phyloP scores from a whole-genome alignment of 139 green algal species.

The Chlorella ohadii region DNA sequence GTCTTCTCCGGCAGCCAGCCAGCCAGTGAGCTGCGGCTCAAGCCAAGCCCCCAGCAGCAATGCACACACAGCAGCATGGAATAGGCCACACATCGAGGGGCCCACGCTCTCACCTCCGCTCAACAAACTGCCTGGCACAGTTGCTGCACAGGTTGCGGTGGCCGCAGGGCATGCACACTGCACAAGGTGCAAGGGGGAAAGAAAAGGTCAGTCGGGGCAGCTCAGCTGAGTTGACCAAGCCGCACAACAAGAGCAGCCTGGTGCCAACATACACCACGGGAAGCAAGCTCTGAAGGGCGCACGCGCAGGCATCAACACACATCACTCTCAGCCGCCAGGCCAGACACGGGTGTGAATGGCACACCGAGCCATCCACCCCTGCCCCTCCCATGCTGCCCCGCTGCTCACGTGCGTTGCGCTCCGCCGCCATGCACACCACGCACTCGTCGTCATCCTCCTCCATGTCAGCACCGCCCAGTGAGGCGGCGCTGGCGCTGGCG shows the following conservation, averaged over 20 bases:
- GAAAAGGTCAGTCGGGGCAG: not conserved
- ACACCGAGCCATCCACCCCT: not conserved
- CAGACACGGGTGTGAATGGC: too few species aligned
- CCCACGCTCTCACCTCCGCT: not conserved
- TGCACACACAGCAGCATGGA: not conserved
- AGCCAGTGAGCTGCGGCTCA: too few species aligned
- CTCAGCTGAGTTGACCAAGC: not conserved
- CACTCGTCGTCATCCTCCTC: constrained; percentile 17
- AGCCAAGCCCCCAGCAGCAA: not conserved
- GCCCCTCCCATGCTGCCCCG: not conserved
- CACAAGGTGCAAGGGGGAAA: not conserved
- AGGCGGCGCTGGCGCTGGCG: not conserved
- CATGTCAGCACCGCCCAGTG: not conserved
- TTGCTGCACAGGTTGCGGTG: constrained; percentile 12
- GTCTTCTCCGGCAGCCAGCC: too few species aligned
- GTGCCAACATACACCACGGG: too few species aligned
- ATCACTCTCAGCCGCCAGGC: too few species aligned
- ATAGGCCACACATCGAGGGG: not conserved
- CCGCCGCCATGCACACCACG: constrained; percentile 6
- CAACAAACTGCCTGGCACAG: not conserved
- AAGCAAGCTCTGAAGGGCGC: too few species aligned
- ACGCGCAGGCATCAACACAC: too few species aligned
- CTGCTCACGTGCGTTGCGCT: constrained; percentile 4
- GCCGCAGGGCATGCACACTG: constrained; percentile 34
- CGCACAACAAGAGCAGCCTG: too few species aligned